Conservation (phyloP, 1,284 basidiomycete genomes). For the Pulveroboletus sp. region DNA sequence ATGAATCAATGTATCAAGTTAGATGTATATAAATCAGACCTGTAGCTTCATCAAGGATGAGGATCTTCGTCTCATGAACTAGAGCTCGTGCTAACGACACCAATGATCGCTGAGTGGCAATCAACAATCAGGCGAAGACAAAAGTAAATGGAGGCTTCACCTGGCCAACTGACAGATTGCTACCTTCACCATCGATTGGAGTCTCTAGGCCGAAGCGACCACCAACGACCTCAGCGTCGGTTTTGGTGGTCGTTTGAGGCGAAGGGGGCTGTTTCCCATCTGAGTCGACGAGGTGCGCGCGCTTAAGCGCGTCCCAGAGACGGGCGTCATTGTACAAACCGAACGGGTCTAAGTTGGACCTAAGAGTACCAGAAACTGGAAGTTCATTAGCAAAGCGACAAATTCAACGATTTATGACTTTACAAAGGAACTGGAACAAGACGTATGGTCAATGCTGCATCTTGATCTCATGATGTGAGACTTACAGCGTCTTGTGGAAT, state of each 20-base stretch:
- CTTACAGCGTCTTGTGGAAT: conserved; percentile 89
- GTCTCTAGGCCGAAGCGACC: conserved; percentile 79
- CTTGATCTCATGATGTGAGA: conserved; percentile 3
- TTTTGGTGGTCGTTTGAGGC: not conserved
- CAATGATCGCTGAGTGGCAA: conserved; percentile 58
- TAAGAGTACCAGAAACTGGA: conserved; percentile 74
- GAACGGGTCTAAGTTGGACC: conserved; percentile 84
- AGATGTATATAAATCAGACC: conserved; percentile 28
- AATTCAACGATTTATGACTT: not conserved
- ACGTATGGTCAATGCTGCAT: not conserved
- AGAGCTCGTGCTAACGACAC: conserved; percentile 82
- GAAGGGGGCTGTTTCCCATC: conserved; percentile 26
- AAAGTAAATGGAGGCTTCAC: not conserved
- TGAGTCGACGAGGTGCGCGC: conserved; percentile 72
- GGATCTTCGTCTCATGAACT: conserved; percentile 74
- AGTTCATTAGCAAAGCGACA: conserved; percentile 2
- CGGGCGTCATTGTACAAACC: conserved; percentile 70
- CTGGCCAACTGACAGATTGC: conserved; percentile 72
- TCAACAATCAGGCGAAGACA: not conserved
- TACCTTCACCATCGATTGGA: conserved; percentile 82
- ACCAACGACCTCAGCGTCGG: conserved; percentile 18
- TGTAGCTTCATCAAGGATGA: conserved; percentile 80
- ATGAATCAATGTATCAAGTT: conserved; percentile 1
- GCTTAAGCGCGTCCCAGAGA: conserved; percentile 81
- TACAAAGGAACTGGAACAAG: conserved; percentile 26